Percentiles rank a stretch among this genome's conserved stretches.
phyloP scores from a whole-genome alignment of 352 stramenopile genomes.

The Globisporangium mamillatum region DNA sequence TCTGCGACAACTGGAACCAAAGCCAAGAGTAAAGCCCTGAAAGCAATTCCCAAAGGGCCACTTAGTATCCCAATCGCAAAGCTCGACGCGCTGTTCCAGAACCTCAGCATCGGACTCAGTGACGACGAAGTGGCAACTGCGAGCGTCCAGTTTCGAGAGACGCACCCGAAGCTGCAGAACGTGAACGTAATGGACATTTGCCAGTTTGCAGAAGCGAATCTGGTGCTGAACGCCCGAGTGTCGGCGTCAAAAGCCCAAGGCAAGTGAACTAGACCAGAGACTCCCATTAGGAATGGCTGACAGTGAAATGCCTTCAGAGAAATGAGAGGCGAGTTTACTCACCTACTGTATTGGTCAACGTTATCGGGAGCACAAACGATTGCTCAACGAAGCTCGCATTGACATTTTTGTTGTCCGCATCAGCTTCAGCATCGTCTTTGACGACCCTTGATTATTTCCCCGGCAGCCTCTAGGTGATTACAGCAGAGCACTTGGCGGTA shows the following conservation, averaged over 20 bases:
- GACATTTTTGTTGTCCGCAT: no score
- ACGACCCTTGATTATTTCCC: no score
- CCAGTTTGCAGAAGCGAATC: constrained; percentile 39
- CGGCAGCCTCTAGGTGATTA: no score
- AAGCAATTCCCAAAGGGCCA: constrained; percentile 5
- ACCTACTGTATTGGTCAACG: no score
- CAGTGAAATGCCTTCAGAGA: no score
- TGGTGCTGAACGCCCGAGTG: constrained; percentile 22
- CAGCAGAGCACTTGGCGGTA: no score
- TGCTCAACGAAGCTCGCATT: no score
- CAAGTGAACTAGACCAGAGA: neutral
- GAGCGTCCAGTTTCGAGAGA: constrained; percentile 30
- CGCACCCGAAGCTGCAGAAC: constrained; percentile 37
- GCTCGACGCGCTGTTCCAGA: constrained; percentile 40
- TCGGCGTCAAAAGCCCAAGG: neutral
- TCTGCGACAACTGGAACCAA: neutral
- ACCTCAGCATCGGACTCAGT: constrained; percentile 32
- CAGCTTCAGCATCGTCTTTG: no score
- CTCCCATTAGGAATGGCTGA: no score
- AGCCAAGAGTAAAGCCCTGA: constrained; percentile 8
- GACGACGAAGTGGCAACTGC: constrained; percentile 28
- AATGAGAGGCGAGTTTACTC: no score
- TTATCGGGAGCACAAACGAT: no score
- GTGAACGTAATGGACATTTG: constrained; percentile 71
- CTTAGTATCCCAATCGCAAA: constrained; percentile 41